These are phyloP conservation scores for Aurinia saxatilis DNA, from an alignment of 345 rosid genomes.

Conservation along the genomic window DNA sequence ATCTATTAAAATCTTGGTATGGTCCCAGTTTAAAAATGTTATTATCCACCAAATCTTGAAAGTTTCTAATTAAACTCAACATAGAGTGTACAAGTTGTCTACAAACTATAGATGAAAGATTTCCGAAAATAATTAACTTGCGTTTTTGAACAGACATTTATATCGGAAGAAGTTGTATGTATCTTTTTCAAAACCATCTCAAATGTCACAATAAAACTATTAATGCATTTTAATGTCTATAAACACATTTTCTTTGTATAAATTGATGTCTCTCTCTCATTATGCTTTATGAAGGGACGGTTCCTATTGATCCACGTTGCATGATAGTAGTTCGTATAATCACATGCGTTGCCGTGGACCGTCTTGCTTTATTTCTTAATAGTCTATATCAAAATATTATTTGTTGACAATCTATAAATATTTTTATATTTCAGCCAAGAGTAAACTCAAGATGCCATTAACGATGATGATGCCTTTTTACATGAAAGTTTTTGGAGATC, in stretches of 20 bases:
- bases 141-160: slow-evolving; percentile 8
- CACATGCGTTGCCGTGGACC: slow-evolving; percentile 27
- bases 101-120: slow-evolving; percentile 11
- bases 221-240: slow-evolving; percentile 8
- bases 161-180: slow-evolving; percentile 20
- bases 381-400: slow-evolving; percentile 15
- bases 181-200: slow-evolving; percentile 25
- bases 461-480: slow-evolving; percentile 12
- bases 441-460: slow-evolving; percentile 11
- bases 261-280: background rate
- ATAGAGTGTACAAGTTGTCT: slow-evolving; percentile 27
- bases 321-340: slow-evolving; percentile 20
- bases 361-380: slow-evolving; percentile 12
- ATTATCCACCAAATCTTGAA: background rate
- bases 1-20: background rate
- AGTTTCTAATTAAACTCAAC: background rate
- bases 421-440: background rate
- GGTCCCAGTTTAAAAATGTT: background rate
- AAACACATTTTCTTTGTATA: background rate
- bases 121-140: background rate
- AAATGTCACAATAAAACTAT: slow-evolving; percentile 9
- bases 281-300: slow-evolving; percentile 17
- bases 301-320: slow-evolving; percentile 25
- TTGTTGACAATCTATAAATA: background rate
- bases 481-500: slow-evolving; percentile 21